Evolutionary conservation across 495 filamentous ascomycete species (phyloP).

Genomic region (Tetracladium setigerum): DNA sequence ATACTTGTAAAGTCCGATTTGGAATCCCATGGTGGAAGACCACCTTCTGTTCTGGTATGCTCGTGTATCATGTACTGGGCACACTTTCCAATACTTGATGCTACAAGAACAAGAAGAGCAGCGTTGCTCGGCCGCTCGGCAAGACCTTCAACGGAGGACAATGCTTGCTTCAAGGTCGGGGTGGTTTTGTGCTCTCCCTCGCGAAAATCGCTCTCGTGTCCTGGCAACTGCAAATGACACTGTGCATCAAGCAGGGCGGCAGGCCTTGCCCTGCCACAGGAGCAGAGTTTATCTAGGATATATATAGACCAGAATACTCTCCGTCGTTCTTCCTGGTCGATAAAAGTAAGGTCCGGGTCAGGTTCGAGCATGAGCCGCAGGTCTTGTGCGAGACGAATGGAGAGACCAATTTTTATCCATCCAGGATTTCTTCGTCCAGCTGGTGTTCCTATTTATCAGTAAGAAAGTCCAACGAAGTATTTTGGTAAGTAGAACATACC

Average conservation of each 20-base stretch:
- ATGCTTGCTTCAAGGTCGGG: slow-evolving; percentile 19
- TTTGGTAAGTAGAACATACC: slow-evolving; percentile 2
- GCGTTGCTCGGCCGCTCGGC: slow-evolving; percentile 19
- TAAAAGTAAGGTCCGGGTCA: slow-evolving; percentile 9
- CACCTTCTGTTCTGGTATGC: slow-evolving; percentile 4
- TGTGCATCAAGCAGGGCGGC: slow-evolving; percentile 23
- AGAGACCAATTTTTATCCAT: slow-evolving; percentile 29
- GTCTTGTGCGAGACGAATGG: slow-evolving; percentile 26
- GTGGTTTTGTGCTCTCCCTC: slow-evolving; percentile 20
- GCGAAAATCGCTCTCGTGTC: slow-evolving; percentile 21
- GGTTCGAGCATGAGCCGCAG: slow-evolving; percentile 26
- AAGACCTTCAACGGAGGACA: slow-evolving; percentile 18
- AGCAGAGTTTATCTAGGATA: slow-evolving; percentile 26
- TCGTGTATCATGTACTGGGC: slow-evolving; percentile 24
- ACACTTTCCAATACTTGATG: slow-evolving; percentile 24
- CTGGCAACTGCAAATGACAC: slow-evolving; percentile 26
- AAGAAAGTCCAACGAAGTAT: not conserved
- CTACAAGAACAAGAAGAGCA: slow-evolving; percentile 23
- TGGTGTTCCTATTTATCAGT: not conserved
- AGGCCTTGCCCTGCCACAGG: slow-evolving; percentile 24
- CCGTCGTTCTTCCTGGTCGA: slow-evolving; percentile 27
- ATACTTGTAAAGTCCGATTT: slow-evolving; percentile 24
- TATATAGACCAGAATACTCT: slow-evolving; percentile 29
- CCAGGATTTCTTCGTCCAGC: slow-evolving; percentile 23
- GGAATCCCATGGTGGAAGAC: slow-evolving; percentile 27